Evolutionary conservation across 192 early-diverging fungal species (phyloP), one percentile per base, ranked within the genome.

Genomic region (Mycoemilia scoparia): DNA sequence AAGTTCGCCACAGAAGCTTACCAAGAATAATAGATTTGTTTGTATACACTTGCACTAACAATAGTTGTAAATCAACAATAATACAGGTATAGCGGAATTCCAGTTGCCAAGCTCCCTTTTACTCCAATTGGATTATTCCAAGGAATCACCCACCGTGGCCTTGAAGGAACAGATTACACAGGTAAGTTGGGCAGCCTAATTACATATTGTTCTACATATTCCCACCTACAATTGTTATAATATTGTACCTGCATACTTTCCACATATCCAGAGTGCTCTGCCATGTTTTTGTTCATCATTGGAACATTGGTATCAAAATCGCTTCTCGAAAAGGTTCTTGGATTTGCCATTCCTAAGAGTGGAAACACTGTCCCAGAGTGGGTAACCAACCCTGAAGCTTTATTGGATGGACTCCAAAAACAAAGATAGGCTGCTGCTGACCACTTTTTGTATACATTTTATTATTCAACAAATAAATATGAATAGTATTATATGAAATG

Each of bases 211-310:
- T n/a, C n/a, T n/a, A n/a, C n/a, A n/a, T n/a, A n/a, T n/a, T n/a
- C n/a, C n/a, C n/a, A n/a, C n/a, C n/a, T n/a, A n/a, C n/a, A n/a
- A n/a, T n/a, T n/a, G n/a, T n/a, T n/a, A n/a, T n/a, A n/a, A n/a
- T n/a, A n/a, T n/a, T n/a, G n/a, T n/a, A n/a, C n/a, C n/a, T n/a
- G n/a, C n/a, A n/a, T n/a, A n/a, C n/a, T n/a, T n/a, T n/a, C n/a
- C n/a, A n/a, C n/a, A n/a, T n/a, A n/a, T n/a, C n/a, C n/a, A 24
- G 59, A 38, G n/a, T 62, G 59, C 41, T 62, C 59, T 38, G 59
- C 59, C 11, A 62, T 54, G 10, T 62, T 62, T 48, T 30, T 62
- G 15, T 62, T 62, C 49, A 40, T 62, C 13, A 49, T 64, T 13
- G 60, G 60, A 20, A 54, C 50, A 2, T 40, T 64, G 20, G 25